A percentile compares a stretch with the other conserved stretches of the same genome.
Conservation (phyloP, 2,329 filamentous ascomycete species). For the Colletotrichum scovillei region DNA sequence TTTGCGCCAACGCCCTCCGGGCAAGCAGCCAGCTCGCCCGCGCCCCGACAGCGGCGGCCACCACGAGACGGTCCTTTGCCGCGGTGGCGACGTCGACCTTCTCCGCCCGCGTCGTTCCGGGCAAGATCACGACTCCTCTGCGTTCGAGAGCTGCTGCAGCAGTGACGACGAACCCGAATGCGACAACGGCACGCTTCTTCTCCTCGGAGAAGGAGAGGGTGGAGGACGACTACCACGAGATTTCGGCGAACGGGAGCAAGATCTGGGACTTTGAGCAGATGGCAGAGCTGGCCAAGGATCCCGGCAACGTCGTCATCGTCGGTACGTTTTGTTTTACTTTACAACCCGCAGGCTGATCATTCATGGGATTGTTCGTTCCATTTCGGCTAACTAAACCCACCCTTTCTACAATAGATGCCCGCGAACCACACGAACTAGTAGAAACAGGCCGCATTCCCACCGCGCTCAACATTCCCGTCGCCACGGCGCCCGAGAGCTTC, state of each 20-base stretch:
- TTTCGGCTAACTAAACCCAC: not conserved
- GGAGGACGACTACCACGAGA: conserved; percentile 26
- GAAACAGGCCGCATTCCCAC: conserved; percentile 80
- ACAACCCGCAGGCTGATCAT: not conserved
- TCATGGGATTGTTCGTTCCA: not conserved
- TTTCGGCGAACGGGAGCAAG: conserved; percentile 45
- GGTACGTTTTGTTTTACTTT: conserved; percentile 5
- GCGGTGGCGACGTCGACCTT: not conserved
- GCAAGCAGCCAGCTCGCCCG: not conserved
- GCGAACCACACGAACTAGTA: conserved; percentile 76
- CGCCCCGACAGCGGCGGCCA: conserved; percentile 1
- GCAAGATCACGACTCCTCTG: not conserved
- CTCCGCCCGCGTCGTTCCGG: not conserved
- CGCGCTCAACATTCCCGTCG: conserved; percentile 85
- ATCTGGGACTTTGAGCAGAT: conserved; percentile 64
- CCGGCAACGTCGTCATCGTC: conserved; percentile 19
- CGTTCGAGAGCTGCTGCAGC: not conserved
- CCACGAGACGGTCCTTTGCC: conserved; percentile 16
- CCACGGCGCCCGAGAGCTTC: conserved; percentile 80
- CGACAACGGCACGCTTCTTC: conserved; percentile 9
- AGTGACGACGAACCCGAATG: not conserved
- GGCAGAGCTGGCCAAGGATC: conserved; percentile 3
- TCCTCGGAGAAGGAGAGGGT: conserved; percentile 12
- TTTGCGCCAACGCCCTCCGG: conserved; percentile 10
- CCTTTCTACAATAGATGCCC: conserved; percentile 64